Conservation (phyloP, 2,329 filamentous ascomycete genomes). For the Nemania sp. region DNA sequence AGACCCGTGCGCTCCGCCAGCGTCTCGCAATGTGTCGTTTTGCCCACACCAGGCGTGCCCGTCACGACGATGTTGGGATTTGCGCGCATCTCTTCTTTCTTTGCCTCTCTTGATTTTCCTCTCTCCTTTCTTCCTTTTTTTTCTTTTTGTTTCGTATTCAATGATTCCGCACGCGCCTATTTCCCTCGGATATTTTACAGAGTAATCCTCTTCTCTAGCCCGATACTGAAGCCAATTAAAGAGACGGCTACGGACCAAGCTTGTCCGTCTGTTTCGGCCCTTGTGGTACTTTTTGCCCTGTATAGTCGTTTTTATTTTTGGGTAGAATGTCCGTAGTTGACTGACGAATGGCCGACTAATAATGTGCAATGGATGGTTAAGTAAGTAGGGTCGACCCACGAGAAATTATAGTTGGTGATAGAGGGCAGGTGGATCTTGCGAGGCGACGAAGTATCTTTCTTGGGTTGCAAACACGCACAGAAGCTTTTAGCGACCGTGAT, state of each 20-base stretch:
- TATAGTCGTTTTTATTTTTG: not conserved
- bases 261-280: not conserved
- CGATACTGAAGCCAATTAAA: not conserved
- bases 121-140: slow-evolving; percentile 22
- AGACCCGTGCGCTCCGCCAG: slow-evolving; percentile 81
- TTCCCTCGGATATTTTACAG: not conserved
- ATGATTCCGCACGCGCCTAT: not conserved
- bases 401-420: slow-evolving; percentile 8
- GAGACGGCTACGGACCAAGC: not conserved
- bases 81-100: slow-evolving; percentile 57
- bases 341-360: not conserved
- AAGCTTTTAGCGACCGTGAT: not conserved
- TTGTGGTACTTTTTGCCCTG: not conserved
- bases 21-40: slow-evolving; percentile 90
- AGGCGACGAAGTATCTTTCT: slow-evolving; percentile 12
- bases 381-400: not conserved
- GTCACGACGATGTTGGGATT: slow-evolving; percentile 93
- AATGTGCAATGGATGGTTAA: not conserved
- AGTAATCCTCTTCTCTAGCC: not conserved
- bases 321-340: not conserved
- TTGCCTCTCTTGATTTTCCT: slow-evolving; percentile 30
- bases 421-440: not conserved
- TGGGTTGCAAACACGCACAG: not conserved
- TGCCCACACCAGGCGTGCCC: slow-evolving; percentile 94
- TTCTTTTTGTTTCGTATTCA: too few species aligned